A percentile compares a stretch with the other conserved stretches of the same genome.
These are phyloP conservation scores for Nakazawaea holstii DNA, from an alignment of 805 yeast species.

Conservation along the genomic window DNA sequence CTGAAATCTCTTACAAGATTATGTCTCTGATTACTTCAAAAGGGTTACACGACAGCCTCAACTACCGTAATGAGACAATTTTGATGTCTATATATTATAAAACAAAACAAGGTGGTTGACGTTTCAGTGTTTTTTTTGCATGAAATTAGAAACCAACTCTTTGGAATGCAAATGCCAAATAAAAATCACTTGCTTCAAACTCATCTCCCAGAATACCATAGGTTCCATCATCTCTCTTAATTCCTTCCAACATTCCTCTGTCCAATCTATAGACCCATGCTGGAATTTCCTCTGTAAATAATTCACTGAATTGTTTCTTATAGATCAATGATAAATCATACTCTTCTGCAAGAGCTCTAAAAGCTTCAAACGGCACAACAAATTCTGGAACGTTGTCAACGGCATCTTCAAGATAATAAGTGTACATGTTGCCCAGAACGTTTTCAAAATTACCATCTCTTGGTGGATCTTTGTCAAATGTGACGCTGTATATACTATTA, in stretches of 20 bases:
- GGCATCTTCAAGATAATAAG: slow-evolving; percentile 83
- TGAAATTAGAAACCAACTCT: slow-evolving; percentile 31
- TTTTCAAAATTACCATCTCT: slow-evolving; percentile 64
- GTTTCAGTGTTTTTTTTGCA: too few relatives aligned
- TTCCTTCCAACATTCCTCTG: slow-evolving; percentile 59
- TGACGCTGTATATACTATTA: slow-evolving; percentile 74
- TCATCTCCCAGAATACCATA: slow-evolving; percentile 88
- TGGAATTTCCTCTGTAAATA: slow-evolving; percentile 78
- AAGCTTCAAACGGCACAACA: slow-evolving; percentile 89
- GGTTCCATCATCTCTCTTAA: slow-evolving; percentile 72
- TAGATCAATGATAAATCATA: slow-evolving; percentile 68
- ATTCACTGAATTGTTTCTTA: slow-evolving; percentile 73
- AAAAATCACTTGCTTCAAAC: slow-evolving; percentile 81
- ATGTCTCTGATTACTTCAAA: too few relatives aligned
- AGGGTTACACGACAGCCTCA: too few relatives aligned
- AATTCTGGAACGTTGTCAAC: slow-evolving; percentile 96
- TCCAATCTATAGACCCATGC: slow-evolving; percentile 52
- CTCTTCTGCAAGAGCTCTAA: slow-evolving; percentile 79
- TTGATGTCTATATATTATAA: too few relatives aligned
- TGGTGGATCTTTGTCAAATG: slow-evolving; percentile 78
- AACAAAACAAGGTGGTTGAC: too few relatives aligned
- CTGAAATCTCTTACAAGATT: too few relatives aligned
- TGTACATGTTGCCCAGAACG: slow-evolving; percentile 81
- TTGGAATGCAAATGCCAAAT: slow-evolving; percentile 78
- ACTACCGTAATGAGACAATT: too few relatives aligned